A percentile compares a stretch with the other conserved stretches of the same genome.
Conservation (phyloP, 768 basidiomycete species). For the Mycena polygramma region DNA sequence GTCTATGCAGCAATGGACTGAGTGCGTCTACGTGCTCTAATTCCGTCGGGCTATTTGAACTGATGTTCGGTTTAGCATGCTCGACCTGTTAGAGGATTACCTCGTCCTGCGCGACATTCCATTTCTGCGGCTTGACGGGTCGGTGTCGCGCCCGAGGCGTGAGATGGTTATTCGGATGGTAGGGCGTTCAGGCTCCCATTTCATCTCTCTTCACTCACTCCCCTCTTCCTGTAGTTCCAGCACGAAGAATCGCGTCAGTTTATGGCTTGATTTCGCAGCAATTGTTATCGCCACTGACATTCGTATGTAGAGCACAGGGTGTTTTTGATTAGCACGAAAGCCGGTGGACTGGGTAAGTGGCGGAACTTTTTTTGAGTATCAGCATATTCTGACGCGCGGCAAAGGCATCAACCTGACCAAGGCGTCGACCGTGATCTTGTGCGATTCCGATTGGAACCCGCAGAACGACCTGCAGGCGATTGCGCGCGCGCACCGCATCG, state of each 20-base stretch:
- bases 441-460: constrained; percentile 78
- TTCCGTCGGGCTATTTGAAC: not conserved
- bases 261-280: not conserved
- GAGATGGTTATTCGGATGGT: constrained; percentile 70
- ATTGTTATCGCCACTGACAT: constrained; percentile 1
- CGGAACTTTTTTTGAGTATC: not conserved
- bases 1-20: constrained; percentile 62
- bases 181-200: constrained; percentile 33
- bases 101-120: constrained; percentile 69
- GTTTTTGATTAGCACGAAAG: constrained; percentile 78
- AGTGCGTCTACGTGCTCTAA: constrained; percentile 46
- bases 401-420: constrained; percentile 86
- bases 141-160: constrained; percentile 65
- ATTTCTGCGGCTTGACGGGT: constrained; percentile 74
- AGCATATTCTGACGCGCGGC: constrained; percentile 38
- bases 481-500: constrained; percentile 86
- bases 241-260: constrained; percentile 66
- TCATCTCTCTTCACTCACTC: not conserved
- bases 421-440: constrained; percentile 85
- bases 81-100: constrained; percentile 78
- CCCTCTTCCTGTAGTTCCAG: constrained; percentile 60
- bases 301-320: constrained; percentile 66
- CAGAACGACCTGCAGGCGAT: constrained; percentile 90
- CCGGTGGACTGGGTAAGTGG: constrained; percentile 73
- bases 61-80: constrained; percentile 61